These are phyloP conservation scores for Globisporangium sylvaticum DNA, from an alignment of 352 stramenopile species.

Conservation along the genomic window DNA sequence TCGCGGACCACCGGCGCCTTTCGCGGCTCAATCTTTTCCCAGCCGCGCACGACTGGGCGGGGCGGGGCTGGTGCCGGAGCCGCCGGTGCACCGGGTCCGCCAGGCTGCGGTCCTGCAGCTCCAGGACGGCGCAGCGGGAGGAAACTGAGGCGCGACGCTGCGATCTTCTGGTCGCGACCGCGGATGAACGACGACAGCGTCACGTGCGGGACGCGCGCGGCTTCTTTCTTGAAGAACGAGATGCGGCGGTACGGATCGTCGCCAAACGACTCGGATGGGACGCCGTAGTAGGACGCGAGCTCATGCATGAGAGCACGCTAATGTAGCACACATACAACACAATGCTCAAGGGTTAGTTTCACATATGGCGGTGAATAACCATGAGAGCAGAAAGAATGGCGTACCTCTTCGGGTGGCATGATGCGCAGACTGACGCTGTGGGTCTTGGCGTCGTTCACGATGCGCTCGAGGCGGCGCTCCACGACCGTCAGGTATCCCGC, in stretches of 20 bases:
- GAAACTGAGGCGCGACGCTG: conserved; percentile 47
- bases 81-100: conserved; percentile 12
- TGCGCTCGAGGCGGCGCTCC: conserved; percentile 68
- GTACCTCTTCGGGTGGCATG: conserved; percentile 71
- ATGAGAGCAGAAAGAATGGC: too few relatives aligned
- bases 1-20: conserved; percentile 44
- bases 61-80: conserved; percentile 18
- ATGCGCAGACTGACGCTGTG: conserved; percentile 70
- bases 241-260: conserved; percentile 65
- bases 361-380: neutral
- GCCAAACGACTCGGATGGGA: conserved; percentile 74
- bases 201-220: conserved; percentile 42
- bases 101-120: conserved; percentile 5
- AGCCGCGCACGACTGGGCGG: conserved; percentile 37
- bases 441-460: conserved; percentile 61
- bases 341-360: neutral
- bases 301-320: conserved; percentile 71
- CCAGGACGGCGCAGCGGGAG: conserved; percentile 36
- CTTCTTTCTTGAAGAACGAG: conserved; percentile 72
- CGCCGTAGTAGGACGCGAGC: conserved; percentile 56
- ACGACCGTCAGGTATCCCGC: conserved; percentile 64
- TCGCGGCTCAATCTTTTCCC: conserved; percentile 63
- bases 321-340: neutral
- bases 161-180: conserved; percentile 25
- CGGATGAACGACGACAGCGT: conserved; percentile 55